These are phyloP conservation scores for Keithomyces neogunnii DNA, from an alignment of 2,329 filamentous ascomycete genomes.

Conservation along the genomic window DNA sequence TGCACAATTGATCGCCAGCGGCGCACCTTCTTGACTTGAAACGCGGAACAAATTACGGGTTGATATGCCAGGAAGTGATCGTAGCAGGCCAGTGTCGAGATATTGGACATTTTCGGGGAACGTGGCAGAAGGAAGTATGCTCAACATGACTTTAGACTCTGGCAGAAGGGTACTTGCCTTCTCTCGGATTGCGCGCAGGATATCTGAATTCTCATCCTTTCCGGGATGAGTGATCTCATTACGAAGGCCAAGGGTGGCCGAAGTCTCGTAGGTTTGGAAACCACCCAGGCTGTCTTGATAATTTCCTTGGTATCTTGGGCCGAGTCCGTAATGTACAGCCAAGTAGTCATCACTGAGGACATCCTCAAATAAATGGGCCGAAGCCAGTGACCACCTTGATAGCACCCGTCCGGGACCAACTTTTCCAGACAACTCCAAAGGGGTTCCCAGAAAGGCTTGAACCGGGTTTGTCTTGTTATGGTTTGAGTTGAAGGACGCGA, in stretches of 20 bases:
- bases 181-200: conserved; percentile 76
- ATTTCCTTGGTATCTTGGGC: conserved; percentile 87
- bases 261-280: conserved; percentile 93
- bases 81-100: conserved; percentile 67
- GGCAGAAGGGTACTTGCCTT: conserved; percentile 76
- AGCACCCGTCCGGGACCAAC: conserved; percentile 64
- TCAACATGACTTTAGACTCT: conserved; percentile 74
- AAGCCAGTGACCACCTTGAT: conserved; percentile 83
- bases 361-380: conserved; percentile 82
- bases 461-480: conserved; percentile 56
- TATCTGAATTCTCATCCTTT: conserved; percentile 85
- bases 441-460: conserved; percentile 89
- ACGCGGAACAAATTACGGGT: conserved; percentile 47
- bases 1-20: conserved; percentile 81
- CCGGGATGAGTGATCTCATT: conserved; percentile 87
- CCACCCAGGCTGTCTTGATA: conserved; percentile 94
- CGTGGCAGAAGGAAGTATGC: conserved; percentile 71
- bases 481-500: conserved; percentile 58
- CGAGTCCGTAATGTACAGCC: conserved; percentile 82
- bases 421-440: conserved; percentile 72
- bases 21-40: conserved; percentile 47
- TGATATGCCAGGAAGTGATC: conserved; percentile 65
- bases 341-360: conserved; percentile 84
- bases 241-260: conserved; percentile 78
- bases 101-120: conserved; percentile 75